Percentiles rank a stretch among this genome's conserved stretches.
Conservation (phyloP, 495 filamentous ascomycete genomes). For the Trichoderma asperelloides region DNA sequence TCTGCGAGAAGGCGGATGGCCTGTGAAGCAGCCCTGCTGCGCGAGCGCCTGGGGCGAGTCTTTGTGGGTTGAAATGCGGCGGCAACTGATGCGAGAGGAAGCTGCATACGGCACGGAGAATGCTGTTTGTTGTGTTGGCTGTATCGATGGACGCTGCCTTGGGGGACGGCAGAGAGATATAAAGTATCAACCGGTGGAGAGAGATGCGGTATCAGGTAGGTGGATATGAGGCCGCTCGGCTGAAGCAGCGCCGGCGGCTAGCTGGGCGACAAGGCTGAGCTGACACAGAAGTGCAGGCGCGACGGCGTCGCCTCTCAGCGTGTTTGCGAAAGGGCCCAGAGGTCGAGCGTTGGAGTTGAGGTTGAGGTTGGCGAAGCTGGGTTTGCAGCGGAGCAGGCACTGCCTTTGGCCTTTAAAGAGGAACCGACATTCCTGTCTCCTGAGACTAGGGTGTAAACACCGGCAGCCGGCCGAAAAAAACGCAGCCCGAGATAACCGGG, state of each 20-base stretch:
- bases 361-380: neutral
- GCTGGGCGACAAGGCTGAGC: neutral
- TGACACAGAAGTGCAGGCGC: neutral
- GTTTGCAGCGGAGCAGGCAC: neutral
- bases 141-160: neutral
- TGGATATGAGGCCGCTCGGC: neutral
- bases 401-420: neutral
- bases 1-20: neutral
- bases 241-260: too few relatives aligned
- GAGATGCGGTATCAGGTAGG: neutral
- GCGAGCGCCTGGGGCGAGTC: neutral
- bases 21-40: neutral
- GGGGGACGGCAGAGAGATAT: neutral
- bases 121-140: neutral
- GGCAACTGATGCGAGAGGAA: too few relatives aligned
- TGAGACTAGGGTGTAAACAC: neutral
- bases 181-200: neutral
- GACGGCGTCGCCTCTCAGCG: neutral
- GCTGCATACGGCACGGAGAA: neutral
- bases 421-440: constrained; percentile 1
- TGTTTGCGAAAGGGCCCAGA: neutral
- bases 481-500: neutral
- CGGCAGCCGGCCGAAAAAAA: neutral
- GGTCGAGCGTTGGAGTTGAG: neutral
- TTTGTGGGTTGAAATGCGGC: neutral